phyloP scores from a whole-genome alignment of 2,329 filamentous ascomycete genomes.

The Colletotrichum eleusines region DNA sequence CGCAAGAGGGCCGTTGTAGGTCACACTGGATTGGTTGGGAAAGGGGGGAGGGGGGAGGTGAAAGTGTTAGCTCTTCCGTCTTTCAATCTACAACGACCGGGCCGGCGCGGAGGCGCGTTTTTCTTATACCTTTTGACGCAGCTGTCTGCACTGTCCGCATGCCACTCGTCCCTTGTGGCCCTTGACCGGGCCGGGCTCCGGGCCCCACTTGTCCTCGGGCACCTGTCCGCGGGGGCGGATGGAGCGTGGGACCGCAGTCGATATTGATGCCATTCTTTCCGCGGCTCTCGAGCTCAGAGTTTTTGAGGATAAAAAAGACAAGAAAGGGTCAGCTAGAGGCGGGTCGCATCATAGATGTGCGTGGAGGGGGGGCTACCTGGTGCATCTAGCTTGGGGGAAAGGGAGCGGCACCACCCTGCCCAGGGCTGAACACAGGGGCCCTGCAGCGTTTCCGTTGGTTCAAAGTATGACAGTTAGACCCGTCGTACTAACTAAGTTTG shows the following conservation, averaged over 20 bases:
- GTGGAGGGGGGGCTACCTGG: background rate
- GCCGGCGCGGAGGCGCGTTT: background rate
- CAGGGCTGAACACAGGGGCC: background rate
- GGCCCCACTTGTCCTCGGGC: constrained; percentile 1
- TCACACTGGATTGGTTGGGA: constrained; percentile 13
- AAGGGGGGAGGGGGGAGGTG: background rate
- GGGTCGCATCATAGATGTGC: background rate
- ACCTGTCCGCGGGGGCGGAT: constrained; percentile 20
- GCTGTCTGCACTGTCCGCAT: constrained; percentile 29
- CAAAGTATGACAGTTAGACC: background rate
- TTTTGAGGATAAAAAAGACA: background rate
- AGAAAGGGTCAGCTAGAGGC: background rate
- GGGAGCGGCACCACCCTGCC: background rate
- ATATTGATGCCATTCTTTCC: constrained; percentile 10
- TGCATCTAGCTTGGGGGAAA: background rate
- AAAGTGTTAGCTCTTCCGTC: background rate
- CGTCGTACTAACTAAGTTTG: background rate
- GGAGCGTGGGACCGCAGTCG: constrained; percentile 16
- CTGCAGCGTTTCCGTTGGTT: background rate
- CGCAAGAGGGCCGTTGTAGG: constrained; percentile 23
- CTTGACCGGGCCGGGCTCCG: background rate
- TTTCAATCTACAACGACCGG: background rate
- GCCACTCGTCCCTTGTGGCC: constrained; percentile 24
- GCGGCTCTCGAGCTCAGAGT: background rate
- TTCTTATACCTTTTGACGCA: constrained; percentile 30